Conservation (phyloP, 1,139 yeast genomes). For the Scheffersomyces illinoinensis region DNA sequence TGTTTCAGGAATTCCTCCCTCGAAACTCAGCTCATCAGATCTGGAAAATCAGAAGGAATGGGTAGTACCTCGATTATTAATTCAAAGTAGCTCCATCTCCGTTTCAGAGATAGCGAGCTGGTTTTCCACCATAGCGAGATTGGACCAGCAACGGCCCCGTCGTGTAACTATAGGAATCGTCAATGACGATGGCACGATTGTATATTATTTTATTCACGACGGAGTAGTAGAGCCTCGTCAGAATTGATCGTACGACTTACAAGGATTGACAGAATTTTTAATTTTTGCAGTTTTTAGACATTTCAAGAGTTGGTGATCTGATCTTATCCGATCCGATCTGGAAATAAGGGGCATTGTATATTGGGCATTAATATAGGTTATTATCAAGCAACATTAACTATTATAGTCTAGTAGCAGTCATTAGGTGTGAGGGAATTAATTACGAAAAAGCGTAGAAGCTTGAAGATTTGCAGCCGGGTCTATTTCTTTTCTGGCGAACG, state of each 20-base stretch:
- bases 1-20: conserved; percentile 34
- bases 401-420: too few species aligned
- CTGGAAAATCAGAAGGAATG: conserved; percentile 27
- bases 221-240: conserved; percentile 63
- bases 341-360: neutral
- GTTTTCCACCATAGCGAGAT: neutral
- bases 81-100: conserved; percentile 13
- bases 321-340: neutral
- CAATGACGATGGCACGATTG: conserved; percentile 66
- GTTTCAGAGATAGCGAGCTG: conserved; percentile 20
- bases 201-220: conserved; percentile 62
- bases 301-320: neutral
- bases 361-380: neutral
- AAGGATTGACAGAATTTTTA: neutral
- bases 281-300: neutral
- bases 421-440: too few species aligned
- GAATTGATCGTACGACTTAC: conserved; percentile 26
- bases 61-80: conserved; percentile 31
- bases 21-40: conserved; percentile 26
- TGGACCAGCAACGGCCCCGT: conserved; percentile 22
- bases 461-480: neutral
- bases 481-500: neutral
- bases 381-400: too few species aligned
- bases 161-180: conserved; percentile 57
- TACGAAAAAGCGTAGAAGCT: neutral